Evolutionary conservation across 305 asterid species (phyloP).

Genomic region (Caryopteris hybrid): DNA sequence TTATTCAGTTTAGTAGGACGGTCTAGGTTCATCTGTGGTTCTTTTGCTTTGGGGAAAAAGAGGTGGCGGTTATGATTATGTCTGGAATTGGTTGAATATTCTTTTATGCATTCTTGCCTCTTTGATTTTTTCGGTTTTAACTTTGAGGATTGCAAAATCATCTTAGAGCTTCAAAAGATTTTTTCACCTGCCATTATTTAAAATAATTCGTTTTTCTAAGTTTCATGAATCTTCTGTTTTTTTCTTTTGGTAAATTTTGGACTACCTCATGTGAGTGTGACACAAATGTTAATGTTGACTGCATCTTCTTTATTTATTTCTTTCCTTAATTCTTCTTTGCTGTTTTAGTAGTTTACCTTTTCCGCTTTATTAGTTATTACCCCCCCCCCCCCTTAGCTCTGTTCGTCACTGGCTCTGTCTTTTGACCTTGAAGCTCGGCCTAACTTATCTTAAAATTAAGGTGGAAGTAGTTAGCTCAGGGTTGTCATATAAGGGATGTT

Average conservation of each 20-base stretch:
- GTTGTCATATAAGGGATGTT: not conserved
- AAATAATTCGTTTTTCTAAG: not conserved
- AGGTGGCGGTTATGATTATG: not conserved
- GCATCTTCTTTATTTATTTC: not conserved
- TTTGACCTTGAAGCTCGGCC: not conserved
- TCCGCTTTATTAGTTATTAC: not conserved
- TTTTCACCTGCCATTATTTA: not conserved
- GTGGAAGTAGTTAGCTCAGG: not conserved
- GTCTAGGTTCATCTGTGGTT: not conserved
- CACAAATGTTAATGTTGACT: not conserved
- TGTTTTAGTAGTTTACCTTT: not conserved
- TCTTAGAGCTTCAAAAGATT: not conserved
- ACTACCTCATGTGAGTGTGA: not conserved
- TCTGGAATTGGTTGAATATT: not conserved
- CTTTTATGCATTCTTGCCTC: not conserved
- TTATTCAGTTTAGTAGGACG: not conserved
- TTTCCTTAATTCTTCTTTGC: not conserved
- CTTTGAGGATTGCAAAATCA: not conserved
- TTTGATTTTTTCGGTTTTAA: not conserved
- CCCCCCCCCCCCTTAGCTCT: not conserved
- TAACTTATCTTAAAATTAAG: not conserved
- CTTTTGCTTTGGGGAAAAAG: not conserved
- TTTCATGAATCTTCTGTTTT: not conserved
- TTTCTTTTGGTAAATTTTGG: not conserved
- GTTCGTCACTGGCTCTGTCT: not conserved